Evolutionary conservation across 2,329 filamentous ascomycete genomes (phyloP).

Genomic region (Metarhizium sp.): DNA sequence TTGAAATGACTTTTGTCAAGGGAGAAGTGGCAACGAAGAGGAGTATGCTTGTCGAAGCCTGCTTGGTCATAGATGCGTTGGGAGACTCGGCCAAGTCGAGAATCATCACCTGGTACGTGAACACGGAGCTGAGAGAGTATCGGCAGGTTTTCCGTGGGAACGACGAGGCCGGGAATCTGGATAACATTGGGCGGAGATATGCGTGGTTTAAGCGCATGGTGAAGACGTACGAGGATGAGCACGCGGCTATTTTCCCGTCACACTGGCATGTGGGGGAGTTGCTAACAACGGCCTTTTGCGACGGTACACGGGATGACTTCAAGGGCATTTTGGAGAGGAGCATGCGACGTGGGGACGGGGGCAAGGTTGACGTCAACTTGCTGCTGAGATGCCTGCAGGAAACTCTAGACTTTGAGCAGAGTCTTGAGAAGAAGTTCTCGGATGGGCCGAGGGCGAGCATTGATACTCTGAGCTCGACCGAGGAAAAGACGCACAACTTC

Average conservation of each 20-base stretch:
- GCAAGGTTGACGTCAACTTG: constrained; percentile 80
- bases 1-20: constrained; percentile 89
- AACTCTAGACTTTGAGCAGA: constrained; percentile 94
- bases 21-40: constrained; percentile 65
- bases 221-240: constrained; percentile 91
- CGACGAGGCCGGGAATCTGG: constrained; percentile 89
- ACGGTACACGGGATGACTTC: constrained; percentile 91
- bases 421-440: constrained; percentile 74
- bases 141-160: constrained; percentile 91
- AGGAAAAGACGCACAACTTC: constrained; percentile 69
- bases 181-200: constrained; percentile 92
- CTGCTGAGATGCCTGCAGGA: constrained; percentile 85
- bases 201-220: constrained; percentile 95
- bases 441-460: constrained; percentile 69
- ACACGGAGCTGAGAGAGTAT: constrained; percentile 92
- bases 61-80: constrained; percentile 87
- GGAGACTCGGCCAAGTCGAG: constrained; percentile 77
- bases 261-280: constrained; percentile 88
- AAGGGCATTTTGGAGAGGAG: constrained; percentile 84
- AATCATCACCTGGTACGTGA: constrained; percentile 93
- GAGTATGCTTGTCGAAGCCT: constrained; percentile 72
- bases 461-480: constrained; percentile 75
- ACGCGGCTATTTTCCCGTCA: constrained; percentile 75
- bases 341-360: constrained; percentile 68
- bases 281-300: constrained; percentile 85